Evolutionary conservation across 441 rosid genomes (phyloP), one percentile per base, ranked within the genome.

Genomic region (Bocquillonia castaneifolia): DNA sequence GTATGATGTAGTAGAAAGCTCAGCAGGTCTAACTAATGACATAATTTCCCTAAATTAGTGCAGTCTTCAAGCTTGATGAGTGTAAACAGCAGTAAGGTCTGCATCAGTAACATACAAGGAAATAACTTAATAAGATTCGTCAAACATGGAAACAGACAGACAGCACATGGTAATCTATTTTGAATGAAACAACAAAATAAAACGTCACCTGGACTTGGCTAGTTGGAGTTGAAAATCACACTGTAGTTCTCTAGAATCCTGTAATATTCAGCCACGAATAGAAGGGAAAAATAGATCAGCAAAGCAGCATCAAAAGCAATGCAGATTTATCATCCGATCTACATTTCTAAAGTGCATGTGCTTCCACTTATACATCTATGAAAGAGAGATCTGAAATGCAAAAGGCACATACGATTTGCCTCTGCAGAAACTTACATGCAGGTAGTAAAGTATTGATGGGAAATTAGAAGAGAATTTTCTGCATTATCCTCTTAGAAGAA

Each of bases 21-120:
- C 84, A 29, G 79, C 74, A 23, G 91, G 78, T 71, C 91, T 84
- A 68, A 93, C 83, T 73, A 87, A 66, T 44, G 98, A 86, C 96
- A 88, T 87, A 68, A 67, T 72, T 54, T 75, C 80, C 48, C 15
- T 66, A 45, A 63, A 44, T 44, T 67, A 62, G 53, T 55, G 67
- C 60, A 56, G 79, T 67, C 71, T 80, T 69, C 29, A 72, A 39
- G 63, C 52, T 20, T 34, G 62, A 26, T 52, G 50, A 56, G 55
- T 26, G 66, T 57, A 59, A 36, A 36, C 37, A 63, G 63, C 59
- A 6, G 48, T n/a, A 51, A 66, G 52, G 55, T 76, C 83, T 72
- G 78, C 12, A 36, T 37, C 51, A 70, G 61, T 51, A 63, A 29
- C 32, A 50, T 44, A 66, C 23, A 42, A 63, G 55, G n/a, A 47